A percentile compares a stretch with the other conserved stretches of the same genome.
Evolutionary conservation across 352 stramenopile species (phyloP).

Genomic region (Hyaloperonospora brassicae): DNA sequence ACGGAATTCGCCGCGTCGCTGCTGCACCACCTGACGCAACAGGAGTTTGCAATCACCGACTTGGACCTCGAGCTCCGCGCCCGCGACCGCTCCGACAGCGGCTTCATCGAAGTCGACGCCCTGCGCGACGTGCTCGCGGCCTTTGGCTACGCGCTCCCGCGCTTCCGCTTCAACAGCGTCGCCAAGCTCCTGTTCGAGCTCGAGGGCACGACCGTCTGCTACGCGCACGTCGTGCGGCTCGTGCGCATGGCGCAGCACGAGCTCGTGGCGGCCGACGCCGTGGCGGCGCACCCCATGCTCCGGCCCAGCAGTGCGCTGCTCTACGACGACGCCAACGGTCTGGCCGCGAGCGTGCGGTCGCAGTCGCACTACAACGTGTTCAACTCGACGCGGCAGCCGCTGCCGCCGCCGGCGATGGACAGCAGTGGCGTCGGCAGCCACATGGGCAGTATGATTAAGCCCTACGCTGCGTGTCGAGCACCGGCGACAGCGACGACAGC

Average conservation of each 20-base stretch:
- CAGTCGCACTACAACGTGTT: conserved; percentile 27
- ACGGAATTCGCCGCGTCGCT: conserved; percentile 34
- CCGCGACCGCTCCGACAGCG: conserved; percentile 21
- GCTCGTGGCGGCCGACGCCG: no score
- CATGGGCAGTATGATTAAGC: no score
- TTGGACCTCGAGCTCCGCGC: conserved; percentile 22
- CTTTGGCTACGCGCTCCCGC: conserved; percentile 43
- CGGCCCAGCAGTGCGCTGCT: conserved; percentile 18
- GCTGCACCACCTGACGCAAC: conserved; percentile 16
- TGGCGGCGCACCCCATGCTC: neutral
- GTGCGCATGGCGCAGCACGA: conserved; percentile 21
- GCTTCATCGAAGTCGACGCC: conserved; percentile 37
- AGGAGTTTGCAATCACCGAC: conserved; percentile 15
- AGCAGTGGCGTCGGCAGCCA: no score
- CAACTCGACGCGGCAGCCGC: conserved; percentile 12
- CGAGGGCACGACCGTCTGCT: conserved; percentile 34
- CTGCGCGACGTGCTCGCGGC: conserved; percentile 29
- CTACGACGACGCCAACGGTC: conserved; percentile 7
- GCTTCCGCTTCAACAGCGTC: conserved; percentile 58
- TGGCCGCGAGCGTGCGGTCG: conserved; percentile 6
- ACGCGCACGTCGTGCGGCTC: conserved; percentile 37
- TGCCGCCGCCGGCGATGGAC: conserved; percentile 4
- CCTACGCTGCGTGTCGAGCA: no score
- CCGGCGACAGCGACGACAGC: no score
- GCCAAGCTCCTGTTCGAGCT: conserved; percentile 44